These are phyloP conservation scores for Globisporangium parvum DNA, from an alignment of 352 stramenopile genomes.

Conservation along the genomic window DNA sequence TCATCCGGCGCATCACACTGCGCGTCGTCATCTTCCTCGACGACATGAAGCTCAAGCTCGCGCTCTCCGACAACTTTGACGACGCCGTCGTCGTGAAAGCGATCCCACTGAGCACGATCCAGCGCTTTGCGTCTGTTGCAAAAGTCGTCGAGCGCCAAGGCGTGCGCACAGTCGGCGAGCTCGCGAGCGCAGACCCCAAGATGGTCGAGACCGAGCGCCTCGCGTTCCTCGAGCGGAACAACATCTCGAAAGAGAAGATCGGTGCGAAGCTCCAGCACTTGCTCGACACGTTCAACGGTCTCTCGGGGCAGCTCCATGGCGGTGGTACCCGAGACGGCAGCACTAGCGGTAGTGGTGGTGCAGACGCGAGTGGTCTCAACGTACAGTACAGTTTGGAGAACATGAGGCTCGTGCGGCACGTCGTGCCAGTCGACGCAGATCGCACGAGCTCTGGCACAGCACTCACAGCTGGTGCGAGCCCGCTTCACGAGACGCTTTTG, in stretches of 20 bases:
- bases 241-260: constrained; percentile 44
- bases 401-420: constrained; percentile 18
- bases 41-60: constrained; percentile 56
- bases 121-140: constrained; percentile 52
- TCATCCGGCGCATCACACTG: constrained; percentile 58
- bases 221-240: constrained; percentile 41
- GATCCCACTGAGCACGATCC: constrained; percentile 67
- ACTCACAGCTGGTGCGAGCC: not conserved
- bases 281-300: constrained; percentile 50
- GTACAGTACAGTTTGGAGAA: constrained; percentile 32
- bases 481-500: not conserved
- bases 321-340: not conserved
- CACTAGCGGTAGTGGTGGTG: too few species aligned
- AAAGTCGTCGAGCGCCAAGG: constrained; percentile 41
- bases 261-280: constrained; percentile 51
- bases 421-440: not conserved
- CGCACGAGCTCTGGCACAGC: not conserved
- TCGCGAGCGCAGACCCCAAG: constrained; percentile 45
- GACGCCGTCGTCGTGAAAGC: constrained; percentile 65
- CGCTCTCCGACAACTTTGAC: constrained; percentile 72
- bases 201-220: constrained; percentile 48
- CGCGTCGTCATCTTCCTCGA: constrained; percentile 71
- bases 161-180: constrained; percentile 57
- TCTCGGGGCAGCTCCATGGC: constrained; percentile 43
- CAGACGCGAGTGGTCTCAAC: constrained; percentile 22